Evolutionary conservation across 768 basidiomycete genomes (phyloP).

Genomic region (Xanthoconium purpureum): DNA sequence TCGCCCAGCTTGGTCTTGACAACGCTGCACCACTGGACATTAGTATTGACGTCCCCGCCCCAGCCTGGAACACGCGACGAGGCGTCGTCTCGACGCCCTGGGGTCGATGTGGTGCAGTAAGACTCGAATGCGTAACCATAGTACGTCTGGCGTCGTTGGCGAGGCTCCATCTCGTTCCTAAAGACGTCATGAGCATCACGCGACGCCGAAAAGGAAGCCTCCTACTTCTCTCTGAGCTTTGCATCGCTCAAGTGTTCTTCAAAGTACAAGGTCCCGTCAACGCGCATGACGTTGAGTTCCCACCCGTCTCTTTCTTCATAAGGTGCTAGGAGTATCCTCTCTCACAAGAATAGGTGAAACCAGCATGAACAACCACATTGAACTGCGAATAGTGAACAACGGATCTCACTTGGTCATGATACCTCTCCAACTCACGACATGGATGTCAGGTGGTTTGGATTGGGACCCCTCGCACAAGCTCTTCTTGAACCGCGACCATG

Average conservation of each 20-base stretch:
- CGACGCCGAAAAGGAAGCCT: not conserved
- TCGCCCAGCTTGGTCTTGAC: constrained; percentile 81
- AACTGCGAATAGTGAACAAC: not conserved
- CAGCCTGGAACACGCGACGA: constrained; percentile 46
- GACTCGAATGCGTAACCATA: constrained; percentile 91
- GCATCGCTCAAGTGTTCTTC: constrained; percentile 68
- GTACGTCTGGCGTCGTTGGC: constrained; percentile 65
- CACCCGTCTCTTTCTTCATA: constrained; percentile 80
- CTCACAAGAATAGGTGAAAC: constrained; percentile 33
- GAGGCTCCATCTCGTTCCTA: constrained; percentile 66
- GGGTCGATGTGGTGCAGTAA: constrained; percentile 60
- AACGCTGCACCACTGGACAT: constrained; percentile 87
- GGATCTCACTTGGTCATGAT: constrained; percentile 74
- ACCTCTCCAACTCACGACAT: constrained; percentile 73
- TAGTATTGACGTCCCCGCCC: constrained; percentile 83
- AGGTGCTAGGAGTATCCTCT: constrained; percentile 75
- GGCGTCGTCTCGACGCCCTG: constrained; percentile 17
- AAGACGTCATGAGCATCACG: constrained; percentile 1
- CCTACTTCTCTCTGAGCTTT: constrained; percentile 64
- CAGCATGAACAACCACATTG: constrained; percentile 9
- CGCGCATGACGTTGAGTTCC: constrained; percentile 80
- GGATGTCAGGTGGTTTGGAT: constrained; percentile 40
- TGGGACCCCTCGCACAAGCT: constrained; percentile 31
- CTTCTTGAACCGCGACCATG: constrained; percentile 44
- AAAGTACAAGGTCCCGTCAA: constrained; percentile 67